phyloP scores from a whole-genome alignment of 1,284 basidiomycete genomes.

The Cutaneotrichosporon cutaneum region DNA sequence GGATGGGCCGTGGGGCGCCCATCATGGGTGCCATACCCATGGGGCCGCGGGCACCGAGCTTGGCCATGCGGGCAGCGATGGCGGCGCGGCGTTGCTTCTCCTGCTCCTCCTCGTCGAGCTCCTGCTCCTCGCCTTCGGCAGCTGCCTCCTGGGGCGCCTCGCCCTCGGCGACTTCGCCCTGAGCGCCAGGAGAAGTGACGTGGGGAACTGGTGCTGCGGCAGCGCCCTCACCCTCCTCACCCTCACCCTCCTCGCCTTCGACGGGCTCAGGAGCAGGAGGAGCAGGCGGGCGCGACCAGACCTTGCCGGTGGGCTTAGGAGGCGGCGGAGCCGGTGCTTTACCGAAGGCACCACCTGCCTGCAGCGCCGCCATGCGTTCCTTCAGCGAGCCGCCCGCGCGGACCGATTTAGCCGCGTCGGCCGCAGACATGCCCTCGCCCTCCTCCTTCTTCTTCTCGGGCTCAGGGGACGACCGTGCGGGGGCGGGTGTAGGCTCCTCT shows the following conservation, averaged over 20 bases:
- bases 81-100: constrained; percentile 53
- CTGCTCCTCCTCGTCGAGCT: constrained; percentile 49
- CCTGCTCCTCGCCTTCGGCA: constrained; percentile 36
- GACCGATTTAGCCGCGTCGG: constrained; percentile 79
- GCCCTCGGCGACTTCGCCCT: constrained; percentile 10
- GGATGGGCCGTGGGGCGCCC: constrained; percentile 16
- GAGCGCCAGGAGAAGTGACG: constrained; percentile 23
- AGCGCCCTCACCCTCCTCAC: constrained; percentile 28
- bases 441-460: constrained; percentile 22
- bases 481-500: constrained; percentile 19
- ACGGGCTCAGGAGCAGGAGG: constrained; percentile 54
- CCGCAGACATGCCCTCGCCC: constrained; percentile 65
- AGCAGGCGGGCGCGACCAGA: constrained; percentile 66
- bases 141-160: constrained; percentile 45
- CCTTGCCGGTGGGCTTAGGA: constrained; percentile 62
- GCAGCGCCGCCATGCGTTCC: constrained; percentile 87
- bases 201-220: constrained; percentile 14
- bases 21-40: constrained; percentile 43
- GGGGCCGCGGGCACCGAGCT: constrained; percentile 53
- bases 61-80: constrained; percentile 56
- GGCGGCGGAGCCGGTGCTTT: constrained; percentile 57
- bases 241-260: constrained; percentile 36
- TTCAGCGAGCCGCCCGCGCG: constrained; percentile 66
- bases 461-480: constrained; percentile 12
- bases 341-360: constrained; percentile 72